These are phyloP conservation scores for Trichoderma gamsii DNA, from an alignment of 495 filamentous ascomycete genomes.

Conservation along the genomic window DNA sequence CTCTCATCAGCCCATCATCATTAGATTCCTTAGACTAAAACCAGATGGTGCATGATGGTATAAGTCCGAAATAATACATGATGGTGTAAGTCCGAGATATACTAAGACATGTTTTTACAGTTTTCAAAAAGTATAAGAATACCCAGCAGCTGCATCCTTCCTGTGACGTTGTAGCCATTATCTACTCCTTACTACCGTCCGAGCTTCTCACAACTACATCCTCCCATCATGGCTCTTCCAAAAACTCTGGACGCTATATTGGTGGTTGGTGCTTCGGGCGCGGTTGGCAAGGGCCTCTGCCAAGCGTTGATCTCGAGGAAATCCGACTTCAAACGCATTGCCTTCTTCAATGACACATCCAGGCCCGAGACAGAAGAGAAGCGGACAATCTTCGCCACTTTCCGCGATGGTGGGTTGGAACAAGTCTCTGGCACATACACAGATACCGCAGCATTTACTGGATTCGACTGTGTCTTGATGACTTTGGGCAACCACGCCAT, in stretches of 20 bases:
- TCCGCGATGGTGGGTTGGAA: background rate
- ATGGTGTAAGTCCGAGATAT: background rate
- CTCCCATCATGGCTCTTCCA: background rate
- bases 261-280: background rate
- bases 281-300: background rate
- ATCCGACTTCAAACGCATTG: background rate
- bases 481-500: background rate
- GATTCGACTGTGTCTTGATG: constrained; percentile 6
- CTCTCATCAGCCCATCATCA: background rate
- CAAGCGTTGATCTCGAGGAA: background rate
- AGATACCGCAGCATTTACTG: background rate
- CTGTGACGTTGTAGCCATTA: background rate
- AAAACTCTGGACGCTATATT: background rate
- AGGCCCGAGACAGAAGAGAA: background rate
- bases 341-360: background rate
- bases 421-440: constrained; percentile 1
- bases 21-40: background rate
- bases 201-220: background rate
- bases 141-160: background rate
- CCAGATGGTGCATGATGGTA: background rate
- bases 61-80: background rate
- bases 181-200: background rate
- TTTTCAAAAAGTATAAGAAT: background rate
- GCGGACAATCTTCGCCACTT: background rate
- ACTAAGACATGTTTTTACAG: background rate